Evolutionary conservation across 2,329 filamentous ascomycete species (phyloP), one percentile per base, ranked within the genome.

Genomic region (Ceratocystis lukuohia): DNA sequence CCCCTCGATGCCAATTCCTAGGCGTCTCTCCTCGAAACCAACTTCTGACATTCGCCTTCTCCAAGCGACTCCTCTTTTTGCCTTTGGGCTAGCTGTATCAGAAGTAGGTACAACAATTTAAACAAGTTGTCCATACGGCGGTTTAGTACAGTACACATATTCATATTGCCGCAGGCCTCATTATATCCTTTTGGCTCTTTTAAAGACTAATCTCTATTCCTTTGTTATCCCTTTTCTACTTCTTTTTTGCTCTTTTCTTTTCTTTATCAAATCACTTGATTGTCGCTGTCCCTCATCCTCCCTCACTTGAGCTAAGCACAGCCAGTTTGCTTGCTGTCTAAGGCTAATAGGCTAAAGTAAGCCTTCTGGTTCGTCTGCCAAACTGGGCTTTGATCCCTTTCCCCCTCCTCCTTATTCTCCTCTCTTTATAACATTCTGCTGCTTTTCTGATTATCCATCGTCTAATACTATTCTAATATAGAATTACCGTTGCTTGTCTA

Each of bases 1-100:
- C 28, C 53, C 5, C 8, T 33, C 50, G 20, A 25, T 5, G 25
- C 50, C 22, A 56, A 17, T 25, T 50, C 61, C 41, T 4, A 48
- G n/a, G 61, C 46, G 45, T 59, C 53, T 65, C 41, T 65, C 41
- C 53, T 65, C 64, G 64, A 65, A 65, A 65, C 64, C 53, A 61
- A 65, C 64, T 61, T 65, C 64, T 37, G 50, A 65, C 64, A 50
- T 46, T 63, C 15, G 33, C 30, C 44, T 46, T 61, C 64, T 44
- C 53, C 50, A 61, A 65, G 64, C 64, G 64, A 65, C 41, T 57
- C 64, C 56, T 61, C 63, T 59, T 50, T 53, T 44, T 59, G 20
- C 25, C 33, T 61, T 44, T 56, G 46, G 46, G 22, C 37, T 61
- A 33, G n/a, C 61, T 48, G 61, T 63, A 63, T 63, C 46, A 63